Conservation (phyloP, 2,329 filamentous ascomycete species). For the Ophiostoma piceae region DNA sequence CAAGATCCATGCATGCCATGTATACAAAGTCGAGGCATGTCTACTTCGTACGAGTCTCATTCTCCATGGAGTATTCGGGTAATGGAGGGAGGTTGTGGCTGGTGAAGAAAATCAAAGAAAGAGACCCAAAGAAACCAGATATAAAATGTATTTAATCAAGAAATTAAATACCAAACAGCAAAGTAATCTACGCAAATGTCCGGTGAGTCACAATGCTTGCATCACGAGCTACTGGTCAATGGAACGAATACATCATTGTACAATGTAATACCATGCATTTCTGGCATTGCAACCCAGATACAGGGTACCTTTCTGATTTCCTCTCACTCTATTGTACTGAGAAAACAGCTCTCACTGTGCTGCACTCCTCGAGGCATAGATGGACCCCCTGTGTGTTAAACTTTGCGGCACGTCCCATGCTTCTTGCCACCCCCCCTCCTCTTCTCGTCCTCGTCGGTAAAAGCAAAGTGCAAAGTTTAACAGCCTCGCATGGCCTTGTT, state of each 20-base stretch:
- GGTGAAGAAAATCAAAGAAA: constrained; percentile 6
- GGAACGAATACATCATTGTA: neutral
- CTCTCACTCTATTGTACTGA: too few species aligned
- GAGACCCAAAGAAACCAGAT: neutral
- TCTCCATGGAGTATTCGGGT: neutral
- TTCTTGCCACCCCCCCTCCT: neutral
- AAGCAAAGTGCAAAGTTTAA: neutral
- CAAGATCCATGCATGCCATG: neutral
- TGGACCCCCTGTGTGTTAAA: neutral
- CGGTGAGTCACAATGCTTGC: neutral
- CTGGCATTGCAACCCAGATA: neutral
- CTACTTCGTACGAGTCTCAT: neutral
- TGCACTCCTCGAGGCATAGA: too few species aligned
- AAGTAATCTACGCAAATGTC: neutral
- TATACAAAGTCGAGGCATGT: neutral
- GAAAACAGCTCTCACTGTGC: too few species aligned
- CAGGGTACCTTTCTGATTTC: neutral
- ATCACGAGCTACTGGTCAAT: neutral
- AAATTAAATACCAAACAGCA: neutral
- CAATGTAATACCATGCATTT: neutral
- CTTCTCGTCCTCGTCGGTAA: neutral
- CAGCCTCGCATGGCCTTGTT: constrained; percentile 7
- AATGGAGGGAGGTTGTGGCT: neutral
- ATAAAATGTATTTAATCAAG: neutral
- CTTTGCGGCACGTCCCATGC: constrained; percentile 5